Base-by-base conservation (phyloP, 2,329 filamentous ascomycete genomes). In the Proliferodiscus dingleyae region DNA sequence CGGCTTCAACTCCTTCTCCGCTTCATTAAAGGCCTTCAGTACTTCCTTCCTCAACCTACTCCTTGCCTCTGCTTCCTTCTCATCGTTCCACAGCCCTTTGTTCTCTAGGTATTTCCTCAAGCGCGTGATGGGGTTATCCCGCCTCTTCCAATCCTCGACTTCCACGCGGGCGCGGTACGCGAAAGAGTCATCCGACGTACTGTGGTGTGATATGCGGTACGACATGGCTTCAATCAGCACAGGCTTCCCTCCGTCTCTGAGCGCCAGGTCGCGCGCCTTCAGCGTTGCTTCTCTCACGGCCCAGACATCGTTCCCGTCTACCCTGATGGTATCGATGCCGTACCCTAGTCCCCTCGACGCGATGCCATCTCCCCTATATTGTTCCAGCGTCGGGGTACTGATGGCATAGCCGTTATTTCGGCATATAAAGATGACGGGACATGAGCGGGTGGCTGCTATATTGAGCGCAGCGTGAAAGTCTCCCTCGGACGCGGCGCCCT, bases 151-250 rank as follows among this genome's bases (percentile, higher is more conserved):
- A 64, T 95, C 88, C 63, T 95, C 87, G 6, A 98, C 93, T 62
- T 98, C 93, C 1, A 96, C 83, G 21, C 85, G 81, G 1, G 90
- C 89, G 7, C 93, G 85, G 70, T 98, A 98, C 0, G 93, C 93
- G 61, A 96, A 98, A 21, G 87, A 93, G 68, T 98, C 93, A 62
- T 98, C 93, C 0, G 87, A 93, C 1, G 93, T 98, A 67, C 89
- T 95, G 70, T 98, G 93, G 64, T 98, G 89, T 5, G 87, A 91
- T 34, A 97, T 90, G n/a, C 93, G 89, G 68, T 98, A 98, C 19
- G 87, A 91, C 87, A 98, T 95, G 45, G 89, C 89, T 68, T 98
- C 93, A 32, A 98, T 85, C 6, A 98, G 71, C 0, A 98, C 78
- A n/a, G 87, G 88, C 34, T 54, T 50, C 1, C 60, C 57, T 4